Evolutionary conservation across 2,329 filamentous ascomycete species (phyloP).

Genomic region (Arthroderma sp.): DNA sequence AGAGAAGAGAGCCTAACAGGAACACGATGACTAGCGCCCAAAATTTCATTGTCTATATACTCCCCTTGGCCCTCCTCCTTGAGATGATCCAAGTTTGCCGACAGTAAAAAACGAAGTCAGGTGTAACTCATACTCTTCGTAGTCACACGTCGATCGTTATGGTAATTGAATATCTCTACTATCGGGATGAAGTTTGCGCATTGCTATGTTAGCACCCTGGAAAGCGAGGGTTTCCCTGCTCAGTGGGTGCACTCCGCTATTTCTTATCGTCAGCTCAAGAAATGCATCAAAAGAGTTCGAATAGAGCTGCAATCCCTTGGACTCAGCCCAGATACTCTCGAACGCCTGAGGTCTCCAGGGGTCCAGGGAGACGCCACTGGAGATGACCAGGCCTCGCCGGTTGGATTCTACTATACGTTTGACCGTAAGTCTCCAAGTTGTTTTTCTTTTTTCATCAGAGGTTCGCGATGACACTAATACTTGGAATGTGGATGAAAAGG

Average conservation of each 20-base stretch:
- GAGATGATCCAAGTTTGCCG: too few relatives aligned
- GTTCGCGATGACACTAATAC: too few relatives aligned
- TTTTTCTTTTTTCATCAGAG: background rate
- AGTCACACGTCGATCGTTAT: too few relatives aligned
- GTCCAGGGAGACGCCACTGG: background rate
- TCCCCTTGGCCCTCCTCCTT: too few relatives aligned
- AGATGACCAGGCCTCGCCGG: slow-evolving; percentile 3
- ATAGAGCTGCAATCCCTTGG: slow-evolving; percentile 57
- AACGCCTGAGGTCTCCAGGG: slow-evolving; percentile 43
- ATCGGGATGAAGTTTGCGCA: slow-evolving; percentile 71
- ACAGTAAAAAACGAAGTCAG: too few relatives aligned
- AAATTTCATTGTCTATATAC: too few relatives aligned
- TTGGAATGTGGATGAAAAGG: slow-evolving; percentile 4
- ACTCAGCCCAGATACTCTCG: slow-evolving; percentile 57
- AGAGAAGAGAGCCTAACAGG: too few relatives aligned
- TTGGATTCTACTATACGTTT: slow-evolving; percentile 10
- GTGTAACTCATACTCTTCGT: too few relatives aligned
- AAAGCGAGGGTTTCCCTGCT: slow-evolving; percentile 59
- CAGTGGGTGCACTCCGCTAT: slow-evolving; percentile 63
- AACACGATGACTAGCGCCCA: too few relatives aligned
- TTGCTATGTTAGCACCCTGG: slow-evolving; percentile 57
- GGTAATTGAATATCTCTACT: background rate
- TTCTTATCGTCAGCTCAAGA: slow-evolving; percentile 74
- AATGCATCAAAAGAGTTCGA: slow-evolving; percentile 71
- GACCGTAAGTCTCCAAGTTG: background rate